Evolutionary conservation across 2,329 filamentous ascomycete genomes (phyloP).

Genomic region (Neonectria punicea): DNA sequence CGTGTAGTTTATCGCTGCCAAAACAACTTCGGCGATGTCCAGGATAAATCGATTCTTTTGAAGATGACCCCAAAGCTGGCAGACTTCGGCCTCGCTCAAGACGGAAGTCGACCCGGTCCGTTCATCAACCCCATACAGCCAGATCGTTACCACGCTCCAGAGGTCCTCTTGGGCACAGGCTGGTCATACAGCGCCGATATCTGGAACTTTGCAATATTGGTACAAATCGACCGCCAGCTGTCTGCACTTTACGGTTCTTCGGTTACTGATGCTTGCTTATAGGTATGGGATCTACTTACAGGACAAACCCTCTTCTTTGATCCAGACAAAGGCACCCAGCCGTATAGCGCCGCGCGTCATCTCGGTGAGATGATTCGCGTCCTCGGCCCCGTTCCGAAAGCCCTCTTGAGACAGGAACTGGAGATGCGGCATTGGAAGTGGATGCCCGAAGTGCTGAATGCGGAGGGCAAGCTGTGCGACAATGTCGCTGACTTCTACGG

Average conservation of each 20-base stretch:
- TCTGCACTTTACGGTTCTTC: not conserved
- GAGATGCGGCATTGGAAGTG: slow-evolving; percentile 33
- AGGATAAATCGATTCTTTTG: slow-evolving; percentile 6
- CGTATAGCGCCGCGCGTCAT: slow-evolving; percentile 36
- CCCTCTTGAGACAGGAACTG: slow-evolving; percentile 31
- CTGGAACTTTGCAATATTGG: slow-evolving; percentile 39
- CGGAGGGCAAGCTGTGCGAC: slow-evolving; percentile 24
- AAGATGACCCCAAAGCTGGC: slow-evolving; percentile 30
- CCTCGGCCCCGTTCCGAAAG: slow-evolving; percentile 33
- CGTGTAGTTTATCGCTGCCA: slow-evolving; percentile 31
- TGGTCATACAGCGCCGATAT: slow-evolving; percentile 34
- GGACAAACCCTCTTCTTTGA: slow-evolving; percentile 34
- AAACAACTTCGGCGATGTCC: slow-evolving; percentile 31
- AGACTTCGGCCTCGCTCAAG: slow-evolving; percentile 34
- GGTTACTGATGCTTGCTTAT: not conserved
- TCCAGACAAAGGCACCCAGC: slow-evolving; percentile 18
- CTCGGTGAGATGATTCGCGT: slow-evolving; percentile 40
- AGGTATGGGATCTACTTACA: slow-evolving; percentile 42
- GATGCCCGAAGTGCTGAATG: slow-evolving; percentile 27
- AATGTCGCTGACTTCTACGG: slow-evolving; percentile 33
- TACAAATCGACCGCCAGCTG: not conserved
- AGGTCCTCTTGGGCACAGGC: slow-evolving; percentile 27
- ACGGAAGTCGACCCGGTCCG: slow-evolving; percentile 8
- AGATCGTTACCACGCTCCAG: slow-evolving; percentile 29
- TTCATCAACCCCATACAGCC: slow-evolving; percentile 34